Percentiles rank a stretch among this genome's conserved stretches.
phyloP scores from a whole-genome alignment of 768 basidiomycete genomes.

The Russula compacta region DNA sequence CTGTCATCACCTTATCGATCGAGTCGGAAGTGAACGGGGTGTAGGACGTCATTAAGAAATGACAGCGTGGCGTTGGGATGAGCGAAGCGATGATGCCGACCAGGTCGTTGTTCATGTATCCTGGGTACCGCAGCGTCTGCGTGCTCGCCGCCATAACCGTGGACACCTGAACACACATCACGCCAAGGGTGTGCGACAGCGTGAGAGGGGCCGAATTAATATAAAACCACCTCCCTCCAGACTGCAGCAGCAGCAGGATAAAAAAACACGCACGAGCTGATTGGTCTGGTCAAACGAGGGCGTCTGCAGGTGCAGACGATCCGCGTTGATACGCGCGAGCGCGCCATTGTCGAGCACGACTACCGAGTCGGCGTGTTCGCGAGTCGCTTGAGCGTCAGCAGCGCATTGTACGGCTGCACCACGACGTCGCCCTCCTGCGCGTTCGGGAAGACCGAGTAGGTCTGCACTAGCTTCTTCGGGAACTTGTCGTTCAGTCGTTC shows the following conservation, averaged over 20 bases:
- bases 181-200: too few relatives aligned
- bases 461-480: constrained; percentile 98
- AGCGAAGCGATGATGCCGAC: constrained; percentile 95
- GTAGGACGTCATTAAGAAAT: constrained; percentile 98
- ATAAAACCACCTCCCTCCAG: background rate
- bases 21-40: constrained; percentile 97
- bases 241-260: background rate
- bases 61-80: constrained; percentile 94
- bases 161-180: constrained; percentile 51
- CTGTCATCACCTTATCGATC: constrained; percentile 69
- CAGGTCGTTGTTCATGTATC: constrained; percentile 99
- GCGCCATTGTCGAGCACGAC: constrained; percentile 97
- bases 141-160: constrained; percentile 98
- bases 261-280: constrained; percentile 48
- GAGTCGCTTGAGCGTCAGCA: constrained; percentile 86
- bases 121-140: constrained; percentile 92
- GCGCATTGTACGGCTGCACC: constrained; percentile 95
- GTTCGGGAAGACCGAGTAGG: constrained; percentile 97
- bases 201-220: background rate
- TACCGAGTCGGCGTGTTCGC: constrained; percentile 96
- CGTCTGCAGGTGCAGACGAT: constrained; percentile 80
- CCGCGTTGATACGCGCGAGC: constrained; percentile 83
- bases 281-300: constrained; percentile 89
- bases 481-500: constrained; percentile 96
- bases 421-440: constrained; percentile 92